phyloP scores from a whole-genome alignment of 768 basidiomycete genomes.

The Naganishia vaughanmartiniae region DNA sequence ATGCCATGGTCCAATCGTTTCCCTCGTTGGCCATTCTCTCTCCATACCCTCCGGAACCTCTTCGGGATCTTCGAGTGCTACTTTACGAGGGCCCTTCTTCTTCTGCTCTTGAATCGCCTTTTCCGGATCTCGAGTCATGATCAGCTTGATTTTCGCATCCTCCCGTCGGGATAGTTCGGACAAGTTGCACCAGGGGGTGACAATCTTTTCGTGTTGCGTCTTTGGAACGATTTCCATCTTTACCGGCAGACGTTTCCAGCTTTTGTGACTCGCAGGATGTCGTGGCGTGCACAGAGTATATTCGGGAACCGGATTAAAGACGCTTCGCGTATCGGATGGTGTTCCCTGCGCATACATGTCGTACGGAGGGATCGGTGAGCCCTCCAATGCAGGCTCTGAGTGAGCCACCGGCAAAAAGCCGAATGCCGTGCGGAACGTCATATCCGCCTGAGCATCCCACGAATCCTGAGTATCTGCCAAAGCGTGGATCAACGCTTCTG shows the following conservation, averaged over 20 bases:
- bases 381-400: neutral
- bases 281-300: slow-evolving; percentile 12
- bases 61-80: slow-evolving; percentile 12
- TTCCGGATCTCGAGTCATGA: neutral
- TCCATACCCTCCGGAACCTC: neutral
- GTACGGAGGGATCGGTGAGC: slow-evolving; percentile 11
- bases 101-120: neutral
- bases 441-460: slow-evolving; percentile 14
- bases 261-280: slow-evolving; percentile 11
- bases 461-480: slow-evolving; percentile 8
- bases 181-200: slow-evolving; percentile 14
- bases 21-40: slow-evolving; percentile 9
- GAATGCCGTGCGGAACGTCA: slow-evolving; percentile 20
- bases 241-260: neutral
- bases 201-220: neutral
- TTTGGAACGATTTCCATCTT: slow-evolving; percentile 6
- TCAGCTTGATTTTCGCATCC: neutral
- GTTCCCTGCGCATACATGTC: slow-evolving; percentile 20
- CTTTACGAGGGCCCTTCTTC: neutral
- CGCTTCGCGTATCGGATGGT: slow-evolving; percentile 6
- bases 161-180: neutral
- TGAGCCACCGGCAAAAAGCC: slow-evolving; percentile 10
- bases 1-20: slow-evolving; percentile 15
- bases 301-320: slow-evolving; percentile 8
- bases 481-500: slow-evolving; percentile 1